phyloP scores from a whole-genome alignment of 352 stramenopile species.

The Thalassiosira livingstoniorum region DNA sequence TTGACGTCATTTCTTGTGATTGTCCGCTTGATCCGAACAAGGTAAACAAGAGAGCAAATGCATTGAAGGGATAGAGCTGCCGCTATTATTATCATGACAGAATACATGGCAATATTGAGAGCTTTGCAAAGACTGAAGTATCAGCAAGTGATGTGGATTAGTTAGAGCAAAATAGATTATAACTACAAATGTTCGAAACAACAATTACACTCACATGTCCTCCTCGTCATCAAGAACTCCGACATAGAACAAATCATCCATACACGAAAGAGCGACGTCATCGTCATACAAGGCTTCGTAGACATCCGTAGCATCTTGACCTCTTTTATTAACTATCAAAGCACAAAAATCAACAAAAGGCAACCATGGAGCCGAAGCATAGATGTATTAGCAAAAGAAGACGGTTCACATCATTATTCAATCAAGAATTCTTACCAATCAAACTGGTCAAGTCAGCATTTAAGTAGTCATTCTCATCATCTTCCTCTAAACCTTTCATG shows the following conservation, averaged over 20 bases:
- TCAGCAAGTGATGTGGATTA: too few species aligned
- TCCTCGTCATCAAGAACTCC: slow-evolving; percentile 51
- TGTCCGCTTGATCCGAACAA: slow-evolving; percentile 35
- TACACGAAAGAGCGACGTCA: slow-evolving; percentile 56
- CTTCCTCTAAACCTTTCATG: slow-evolving; percentile 43
- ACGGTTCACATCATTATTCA: too few species aligned
- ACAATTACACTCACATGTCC: slow-evolving; percentile 6
- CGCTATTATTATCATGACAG: slow-evolving; percentile 56
- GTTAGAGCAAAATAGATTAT: too few species aligned
- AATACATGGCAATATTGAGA: slow-evolving; percentile 66
- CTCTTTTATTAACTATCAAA: slow-evolving; percentile 64
- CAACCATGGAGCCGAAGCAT: too few species aligned
- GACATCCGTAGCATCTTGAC: slow-evolving; percentile 59
- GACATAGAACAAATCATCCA: slow-evolving; percentile 70
- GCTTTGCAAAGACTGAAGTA: slow-evolving; percentile 35
- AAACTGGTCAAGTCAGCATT: slow-evolving; percentile 56
- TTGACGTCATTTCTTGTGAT: slow-evolving; percentile 53
- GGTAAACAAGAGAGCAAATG: slow-evolving; percentile 48
- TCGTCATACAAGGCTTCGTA: slow-evolving; percentile 65
- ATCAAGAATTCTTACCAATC: too few species aligned
- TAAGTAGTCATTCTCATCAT: slow-evolving; percentile 56
- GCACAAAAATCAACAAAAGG: too few species aligned
- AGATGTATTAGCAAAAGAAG: too few species aligned
- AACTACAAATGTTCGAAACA: too few species aligned
- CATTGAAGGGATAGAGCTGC: slow-evolving; percentile 40